These are phyloP conservation scores for Xenoacremonium recifei DNA, from an alignment of 2,329 filamentous ascomycete genomes.

Conservation along the genomic window DNA sequence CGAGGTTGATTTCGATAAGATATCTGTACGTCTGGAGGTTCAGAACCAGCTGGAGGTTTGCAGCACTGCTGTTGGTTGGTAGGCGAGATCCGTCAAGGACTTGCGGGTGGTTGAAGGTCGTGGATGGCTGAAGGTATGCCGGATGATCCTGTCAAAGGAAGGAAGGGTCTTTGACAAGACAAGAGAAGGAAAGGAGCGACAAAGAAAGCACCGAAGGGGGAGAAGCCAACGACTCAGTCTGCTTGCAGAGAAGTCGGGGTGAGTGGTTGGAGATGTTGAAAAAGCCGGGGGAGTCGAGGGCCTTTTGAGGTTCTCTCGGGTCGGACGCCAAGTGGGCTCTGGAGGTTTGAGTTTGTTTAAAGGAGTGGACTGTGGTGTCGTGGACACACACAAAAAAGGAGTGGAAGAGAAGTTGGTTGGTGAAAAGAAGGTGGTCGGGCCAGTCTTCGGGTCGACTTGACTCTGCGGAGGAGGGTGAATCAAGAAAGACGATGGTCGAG, in stretches of 20 bases:
- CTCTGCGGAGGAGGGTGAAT: slow-evolving; percentile 26
- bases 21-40: slow-evolving; percentile 14
- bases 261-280: slow-evolving; percentile 7
- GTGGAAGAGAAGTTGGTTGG: slow-evolving; percentile 13
- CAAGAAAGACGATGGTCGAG: slow-evolving; percentile 16
- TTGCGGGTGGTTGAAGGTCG: slow-evolving; percentile 7
- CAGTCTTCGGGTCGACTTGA: slow-evolving; percentile 24
- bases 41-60: slow-evolving; percentile 25
- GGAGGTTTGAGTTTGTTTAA: slow-evolving; percentile 21
- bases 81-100: slow-evolving; percentile 26
- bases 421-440: slow-evolving; percentile 14
- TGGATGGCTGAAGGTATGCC: slow-evolving; percentile 21
- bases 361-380: slow-evolving; percentile 33
- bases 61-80: slow-evolving; percentile 22
- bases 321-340: slow-evolving; percentile 4
- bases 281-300: slow-evolving; percentile 17
- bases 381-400: slow-evolving; percentile 31
- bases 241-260: slow-evolving; percentile 14
- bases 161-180: neutral
- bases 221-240: slow-evolving; percentile 20
- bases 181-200: slow-evolving; percentile 23
- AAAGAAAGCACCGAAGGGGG: slow-evolving; percentile 20
- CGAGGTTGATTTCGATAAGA: neutral
- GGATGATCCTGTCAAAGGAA: slow-evolving; percentile 6
- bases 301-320: slow-evolving; percentile 23